Base-by-base conservation (phyloP, 306 rosid genomes). In the Betula pendula region DNA sequence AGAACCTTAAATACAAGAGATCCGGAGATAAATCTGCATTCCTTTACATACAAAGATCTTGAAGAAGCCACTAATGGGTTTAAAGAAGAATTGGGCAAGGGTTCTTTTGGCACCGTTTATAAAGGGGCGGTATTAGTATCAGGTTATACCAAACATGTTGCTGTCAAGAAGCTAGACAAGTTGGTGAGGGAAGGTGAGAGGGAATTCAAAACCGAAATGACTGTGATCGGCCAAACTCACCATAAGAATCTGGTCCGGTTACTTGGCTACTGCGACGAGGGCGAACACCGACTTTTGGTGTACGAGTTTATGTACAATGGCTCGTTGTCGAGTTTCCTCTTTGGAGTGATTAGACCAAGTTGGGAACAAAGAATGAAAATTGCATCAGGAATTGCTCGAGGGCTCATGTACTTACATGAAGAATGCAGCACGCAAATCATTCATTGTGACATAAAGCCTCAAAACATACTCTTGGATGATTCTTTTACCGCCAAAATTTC, bases 41-140 rank as follows among this genome's bases (percentile, higher is more conserved):
- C 25, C 2, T 65, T 65, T 65, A 19, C 70, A 9, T 65, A 65
- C 47, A 65, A 65, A 65, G 48, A 65, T 17, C 70, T 65, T 31
- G 48, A 65, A 65, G 70, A 19, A 65, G 70, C 70, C 24, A 65
- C 70, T 65, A 19, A 40, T 65, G 47, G 47, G 25, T 65, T 65
- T 42, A 65, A 65, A 65, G 47, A 65, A 19, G 70, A 65, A 65
- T 65, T 65, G 48, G 70, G 70, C 2, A 35, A 48, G 70, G 70
- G 48, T 65, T 65, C 70, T 65, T 65, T 65, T 65, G 70, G 70
- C 16, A 65, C 22, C 17, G 70, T 65, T 35, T 65, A 65, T 38
- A 65, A 65, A 33, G 70, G 70, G 14, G 70, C 5, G 5, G 8
- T 65, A 65, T 3, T 65, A 19, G 48, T 19, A 65, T 35, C 48